Conservation (phyloP, 192 early-diverging fungal species). For the Podila horticola region DNA sequence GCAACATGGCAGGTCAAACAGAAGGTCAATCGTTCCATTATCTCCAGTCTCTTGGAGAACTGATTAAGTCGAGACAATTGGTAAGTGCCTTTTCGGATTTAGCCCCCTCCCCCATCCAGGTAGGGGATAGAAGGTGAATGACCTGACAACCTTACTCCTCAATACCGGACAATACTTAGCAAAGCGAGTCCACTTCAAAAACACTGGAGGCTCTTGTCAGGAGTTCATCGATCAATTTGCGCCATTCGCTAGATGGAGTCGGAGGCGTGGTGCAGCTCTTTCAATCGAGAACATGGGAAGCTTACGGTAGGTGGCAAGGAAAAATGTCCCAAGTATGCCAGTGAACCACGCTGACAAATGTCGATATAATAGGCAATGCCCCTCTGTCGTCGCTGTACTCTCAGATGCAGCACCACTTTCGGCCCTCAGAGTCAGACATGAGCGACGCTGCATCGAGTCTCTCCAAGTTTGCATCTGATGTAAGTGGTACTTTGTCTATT, state of each 20-base stretch:
- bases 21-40: slow-evolving; percentile 31
- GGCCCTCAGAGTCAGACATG: slow-evolving; percentile 23
- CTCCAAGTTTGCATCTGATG: slow-evolving; percentile 33
- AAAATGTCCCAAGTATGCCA: no score
- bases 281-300: slow-evolving; percentile 34
- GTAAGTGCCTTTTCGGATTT: neutral
- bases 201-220: slow-evolving; percentile 23
- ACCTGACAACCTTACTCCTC: neutral
- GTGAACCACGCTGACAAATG: neutral
- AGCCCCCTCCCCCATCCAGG: neutral
- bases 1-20: slow-evolving; percentile 16
- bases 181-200: slow-evolving; percentile 25
- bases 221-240: slow-evolving; percentile 29
- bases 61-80: slow-evolving; percentile 23
- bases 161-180: slow-evolving; percentile 1
- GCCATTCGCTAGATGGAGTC: slow-evolving; percentile 19
- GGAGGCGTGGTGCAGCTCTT: slow-evolving; percentile 18
- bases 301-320: slow-evolving; percentile 21
- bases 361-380: slow-evolving; percentile 16
- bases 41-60: slow-evolving; percentile 20
- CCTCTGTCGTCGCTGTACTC: slow-evolving; percentile 31
- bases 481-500: neutral
- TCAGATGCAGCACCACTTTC: slow-evolving; percentile 33
- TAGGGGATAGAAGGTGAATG: neutral
- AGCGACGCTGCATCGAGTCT: slow-evolving; percentile 21